Base-by-base conservation (phyloP, 371 early-diverging fungal species). In the Vittaforma corneae region DNA sequence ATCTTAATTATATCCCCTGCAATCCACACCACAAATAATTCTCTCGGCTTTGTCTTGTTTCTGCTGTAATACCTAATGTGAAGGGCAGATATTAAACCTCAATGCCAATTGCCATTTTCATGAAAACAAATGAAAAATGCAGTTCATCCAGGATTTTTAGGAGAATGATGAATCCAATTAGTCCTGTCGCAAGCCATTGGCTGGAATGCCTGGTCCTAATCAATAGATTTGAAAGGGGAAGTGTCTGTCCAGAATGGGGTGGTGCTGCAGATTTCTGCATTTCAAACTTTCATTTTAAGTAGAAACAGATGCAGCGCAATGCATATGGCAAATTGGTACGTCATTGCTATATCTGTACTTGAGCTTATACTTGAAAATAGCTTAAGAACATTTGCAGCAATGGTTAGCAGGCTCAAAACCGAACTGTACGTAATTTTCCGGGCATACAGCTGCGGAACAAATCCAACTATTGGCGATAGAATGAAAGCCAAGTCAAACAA, bases 1-100 rank as follows among this genome's bases (percentile, higher is more conserved):
- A 76, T 55, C 59, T 70, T 73, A 26, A 65, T 24, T 6, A 68
- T 22, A 63, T 76, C 77, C 26, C 77, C 77, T 0, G 73, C 16
- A 5, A 67, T 45, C 77, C 77, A 76, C n/a, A 46, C 53, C 0
- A 67, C 24, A 57, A 63, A 73, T 2, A 76, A 53, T 37, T 73
- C 74, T 24, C 58, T 55, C n/a, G 71, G 71, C 1, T 62, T 20
- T 26, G 52, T 52, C 30, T 48, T 59, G 33, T 72, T 66, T 11
- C 48, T 37, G 35, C 46, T 65, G 33, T 62, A n/a, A n/a, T n/a
- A n/a, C n/a, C n/a, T n/a, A n/a, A n/a, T n/a, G n/a, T n/a, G n/a
- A n/a, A n/a, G n/a, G n/a, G n/a, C n/a, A n/a, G n/a, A n/a, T n/a
- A n/a, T n/a, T n/a, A n/a, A n/a, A 64, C 34, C 44, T 76, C 76